These are phyloP conservation scores for Turritis glabra DNA, from an alignment of 345 rosid species.

Conservation along the genomic window DNA sequence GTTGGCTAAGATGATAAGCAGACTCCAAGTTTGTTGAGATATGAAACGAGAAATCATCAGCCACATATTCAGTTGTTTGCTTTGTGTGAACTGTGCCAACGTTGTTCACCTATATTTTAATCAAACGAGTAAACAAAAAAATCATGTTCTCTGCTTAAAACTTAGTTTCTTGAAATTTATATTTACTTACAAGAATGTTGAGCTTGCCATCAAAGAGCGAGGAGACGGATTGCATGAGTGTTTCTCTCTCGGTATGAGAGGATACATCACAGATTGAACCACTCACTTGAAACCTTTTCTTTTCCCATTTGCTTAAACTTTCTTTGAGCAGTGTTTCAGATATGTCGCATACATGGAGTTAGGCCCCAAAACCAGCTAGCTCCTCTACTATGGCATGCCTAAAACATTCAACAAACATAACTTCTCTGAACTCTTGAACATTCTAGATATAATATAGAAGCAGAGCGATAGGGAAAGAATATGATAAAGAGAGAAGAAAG, in stretches of 20 bases:
- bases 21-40: conserved; percentile 51
- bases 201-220: background rate
- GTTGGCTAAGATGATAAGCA: conserved; percentile 51
- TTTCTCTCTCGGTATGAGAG: background rate
- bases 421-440: too few species aligned
- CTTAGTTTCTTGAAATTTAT: too few species aligned
- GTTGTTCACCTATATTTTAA: conserved; percentile 46
- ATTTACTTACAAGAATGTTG: background rate
- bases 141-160: too few species aligned
- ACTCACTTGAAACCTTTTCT: background rate
- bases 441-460: too few species aligned
- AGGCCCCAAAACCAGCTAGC: conserved; percentile 15
- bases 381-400: conserved; percentile 28
- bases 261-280: background rate
- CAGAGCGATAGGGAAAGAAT: background rate
- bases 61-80: conserved; percentile 44
- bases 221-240: background rate
- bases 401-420: background rate
- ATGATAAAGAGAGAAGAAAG: background rate
- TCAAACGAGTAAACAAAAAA: too few species aligned
- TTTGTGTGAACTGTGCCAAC: conserved; percentile 42
- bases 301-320: background rate
- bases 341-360: background rate
- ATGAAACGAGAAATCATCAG: conserved; percentile 43
- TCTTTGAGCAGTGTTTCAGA: background rate